Evolutionary conservation across 2,329 filamentous ascomycete species (phyloP), one percentile per base, ranked within the genome.

Genomic region (Drechmeria coniospora): DNA sequence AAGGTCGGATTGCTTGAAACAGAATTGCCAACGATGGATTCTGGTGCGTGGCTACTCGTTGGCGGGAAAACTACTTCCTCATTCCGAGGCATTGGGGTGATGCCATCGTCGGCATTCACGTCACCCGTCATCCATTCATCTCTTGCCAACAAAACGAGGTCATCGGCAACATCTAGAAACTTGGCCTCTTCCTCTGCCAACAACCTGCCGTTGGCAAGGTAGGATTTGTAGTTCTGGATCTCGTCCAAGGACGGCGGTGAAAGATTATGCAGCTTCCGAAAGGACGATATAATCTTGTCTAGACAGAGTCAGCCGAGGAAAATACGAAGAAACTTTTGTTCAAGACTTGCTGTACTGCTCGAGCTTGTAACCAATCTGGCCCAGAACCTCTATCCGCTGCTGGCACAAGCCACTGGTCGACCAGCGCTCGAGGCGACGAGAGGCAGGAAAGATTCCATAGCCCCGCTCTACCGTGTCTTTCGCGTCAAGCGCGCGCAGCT

Each of bases 401-500:
- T 64, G 68, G 35, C 74, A 65, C 23, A 76, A 46, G 28, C 75
- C 68, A 5, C 58, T 61, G 2, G 65, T 65, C 3, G 59, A 57
- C 31, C 63, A 55, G 4, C 53, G 59, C 16, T 76, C 71, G 2
- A 57, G 57, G 7, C 76, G 58, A 16, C 74, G 54, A 2, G 74
- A 79, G 1, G 73, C 71, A 4, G 67, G 75, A 4, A 62, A 37
- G 13, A 65, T 57, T 6, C 56, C 50, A 17, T 57, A 41, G 1
- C 55, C 51, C 3, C 59, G 49, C 7, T 49, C 54, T 34, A 64
- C 57, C 0, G 67, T 67, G 38, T 73, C 68, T 1, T 55, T 52
- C 13, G 54, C 55, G 42, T 93, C 86, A 1, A 90, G 53, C 0
- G 62, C 59, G 12, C 70, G 67, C 1, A 94, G 63, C 32, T 86